These are phyloP conservation scores for Fusarium acutatum DNA, from an alignment of 2,329 filamentous ascomycete species.

Conservation along the genomic window DNA sequence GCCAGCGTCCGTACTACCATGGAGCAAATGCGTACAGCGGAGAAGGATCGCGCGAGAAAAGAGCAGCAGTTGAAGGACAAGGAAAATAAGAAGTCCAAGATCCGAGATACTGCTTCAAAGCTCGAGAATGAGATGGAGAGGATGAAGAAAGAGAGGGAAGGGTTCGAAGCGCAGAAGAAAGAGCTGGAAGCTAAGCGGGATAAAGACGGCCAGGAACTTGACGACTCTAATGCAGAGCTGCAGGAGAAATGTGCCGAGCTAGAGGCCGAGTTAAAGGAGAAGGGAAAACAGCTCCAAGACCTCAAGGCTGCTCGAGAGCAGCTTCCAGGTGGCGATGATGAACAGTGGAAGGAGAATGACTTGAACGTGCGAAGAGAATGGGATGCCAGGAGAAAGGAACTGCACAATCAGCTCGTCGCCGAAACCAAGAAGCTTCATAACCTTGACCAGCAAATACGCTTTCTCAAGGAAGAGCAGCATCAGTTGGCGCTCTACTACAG, in stretches of 20 bases:
- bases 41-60: constrained; percentile 80
- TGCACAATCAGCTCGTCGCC: constrained; percentile 59
- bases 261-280: constrained; percentile 76
- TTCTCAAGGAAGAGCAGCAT: constrained; percentile 58
- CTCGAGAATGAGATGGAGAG: constrained; percentile 71
- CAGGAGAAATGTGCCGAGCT: constrained; percentile 72
- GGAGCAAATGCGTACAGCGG: constrained; percentile 80
- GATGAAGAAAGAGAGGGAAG: constrained; percentile 64
- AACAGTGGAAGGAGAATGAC: constrained; percentile 62
- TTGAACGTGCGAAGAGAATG: constrained; percentile 63
- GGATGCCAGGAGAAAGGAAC: constrained; percentile 60
- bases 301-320: constrained; percentile 76
- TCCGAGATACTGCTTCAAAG: constrained; percentile 74
- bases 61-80: constrained; percentile 77
- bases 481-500: constrained; percentile 57
- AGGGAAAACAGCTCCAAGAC: constrained; percentile 73
- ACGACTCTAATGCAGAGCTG: constrained; percentile 64
- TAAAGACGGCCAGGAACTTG: constrained; percentile 60
- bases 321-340: constrained; percentile 68
- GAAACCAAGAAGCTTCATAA: constrained; percentile 58
- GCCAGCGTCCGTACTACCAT: constrained; percentile 83
- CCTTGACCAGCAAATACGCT: constrained; percentile 56
- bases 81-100: constrained; percentile 71
- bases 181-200: constrained; percentile 62
- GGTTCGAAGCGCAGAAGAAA: constrained; percentile 63